Conservation (phyloP, 192 early-diverging fungal genomes). For the Backusella morwellensis region DNA sequence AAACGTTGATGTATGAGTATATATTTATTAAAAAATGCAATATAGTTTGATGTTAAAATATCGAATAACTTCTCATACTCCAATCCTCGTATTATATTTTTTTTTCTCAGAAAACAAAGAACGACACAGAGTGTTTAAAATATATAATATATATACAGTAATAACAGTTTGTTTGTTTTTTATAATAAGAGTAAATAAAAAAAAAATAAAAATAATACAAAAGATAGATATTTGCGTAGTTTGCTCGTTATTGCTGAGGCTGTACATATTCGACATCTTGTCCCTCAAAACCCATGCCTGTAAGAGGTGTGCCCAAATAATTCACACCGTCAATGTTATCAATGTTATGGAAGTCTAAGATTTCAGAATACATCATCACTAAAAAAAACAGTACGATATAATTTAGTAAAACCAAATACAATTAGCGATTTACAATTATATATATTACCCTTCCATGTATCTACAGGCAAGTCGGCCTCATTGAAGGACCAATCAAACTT, state of each 20-base stretch:
- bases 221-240: neutral
- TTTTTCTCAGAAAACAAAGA: neutral
- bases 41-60: neutral
- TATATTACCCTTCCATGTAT: slow-evolving; percentile 71
- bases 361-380: slow-evolving; percentile 85
- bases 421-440: neutral
- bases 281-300: slow-evolving; percentile 21
- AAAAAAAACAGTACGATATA: neutral
- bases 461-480: slow-evolving; percentile 82
- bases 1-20: neutral
- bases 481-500: slow-evolving; percentile 95
- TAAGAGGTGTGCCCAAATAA: slow-evolving; percentile 34
- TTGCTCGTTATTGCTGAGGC: slow-evolving; percentile 8
- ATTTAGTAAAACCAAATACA: neutral
- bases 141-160: neutral
- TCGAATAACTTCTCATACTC: neutral
- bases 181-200: neutral
- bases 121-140: neutral
- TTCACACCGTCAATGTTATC: slow-evolving; percentile 41
- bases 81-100: neutral
- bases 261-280: slow-evolving; percentile 11
- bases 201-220: neutral
- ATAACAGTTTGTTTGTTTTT: neutral
- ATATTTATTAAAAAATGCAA: neutral
- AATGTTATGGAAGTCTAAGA: slow-evolving; percentile 67